phyloP scores from a whole-genome alignment of 805 yeast species.

The Candida glaebosa region DNA sequence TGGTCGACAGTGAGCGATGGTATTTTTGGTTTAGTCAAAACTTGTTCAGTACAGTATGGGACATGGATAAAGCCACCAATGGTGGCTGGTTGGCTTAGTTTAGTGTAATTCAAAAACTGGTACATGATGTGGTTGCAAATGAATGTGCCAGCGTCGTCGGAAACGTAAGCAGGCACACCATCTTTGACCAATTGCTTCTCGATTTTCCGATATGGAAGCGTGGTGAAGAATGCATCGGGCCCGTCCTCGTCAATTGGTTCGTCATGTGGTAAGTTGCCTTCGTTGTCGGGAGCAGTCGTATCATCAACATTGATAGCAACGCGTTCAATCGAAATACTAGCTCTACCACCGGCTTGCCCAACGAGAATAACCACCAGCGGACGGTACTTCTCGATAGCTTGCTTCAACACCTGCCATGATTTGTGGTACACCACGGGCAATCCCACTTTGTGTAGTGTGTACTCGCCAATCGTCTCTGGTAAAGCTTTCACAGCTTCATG shows the following conservation, averaged over 20 bases:
- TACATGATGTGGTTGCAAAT: slow-evolving; percentile 3
- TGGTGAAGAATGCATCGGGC: slow-evolving; percentile 4
- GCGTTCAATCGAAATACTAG: slow-evolving; percentile 1
- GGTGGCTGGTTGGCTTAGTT: background rate
- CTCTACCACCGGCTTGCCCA: slow-evolving; percentile 4
- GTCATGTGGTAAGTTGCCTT: slow-evolving; percentile 1
- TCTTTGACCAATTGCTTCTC: background rate
- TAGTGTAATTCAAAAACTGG: slow-evolving; percentile 1
- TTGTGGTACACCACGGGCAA: slow-evolving; percentile 3
- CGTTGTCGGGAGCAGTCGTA: background rate
- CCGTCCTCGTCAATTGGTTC: slow-evolving; percentile 1
- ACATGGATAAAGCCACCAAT: slow-evolving; percentile 2
- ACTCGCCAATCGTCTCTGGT: background rate
- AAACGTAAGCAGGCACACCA: background rate
- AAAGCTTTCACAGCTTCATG: background rate
- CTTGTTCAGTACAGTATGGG: slow-evolving; percentile 2
- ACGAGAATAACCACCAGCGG: slow-evolving; percentile 1
- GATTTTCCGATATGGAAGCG: slow-evolving; percentile 1
- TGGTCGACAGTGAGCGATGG: background rate
- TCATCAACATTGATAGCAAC: slow-evolving; percentile 3
- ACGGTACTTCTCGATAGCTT: background rate
- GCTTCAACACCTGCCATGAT: slow-evolving; percentile 4
- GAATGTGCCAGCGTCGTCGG: slow-evolving; percentile 4
- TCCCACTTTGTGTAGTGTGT: slow-evolving; percentile 1
- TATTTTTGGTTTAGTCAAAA: background rate